phyloP scores from a whole-genome alignment of 768 basidiomycete species.

The Mycena indigotica region DNA sequence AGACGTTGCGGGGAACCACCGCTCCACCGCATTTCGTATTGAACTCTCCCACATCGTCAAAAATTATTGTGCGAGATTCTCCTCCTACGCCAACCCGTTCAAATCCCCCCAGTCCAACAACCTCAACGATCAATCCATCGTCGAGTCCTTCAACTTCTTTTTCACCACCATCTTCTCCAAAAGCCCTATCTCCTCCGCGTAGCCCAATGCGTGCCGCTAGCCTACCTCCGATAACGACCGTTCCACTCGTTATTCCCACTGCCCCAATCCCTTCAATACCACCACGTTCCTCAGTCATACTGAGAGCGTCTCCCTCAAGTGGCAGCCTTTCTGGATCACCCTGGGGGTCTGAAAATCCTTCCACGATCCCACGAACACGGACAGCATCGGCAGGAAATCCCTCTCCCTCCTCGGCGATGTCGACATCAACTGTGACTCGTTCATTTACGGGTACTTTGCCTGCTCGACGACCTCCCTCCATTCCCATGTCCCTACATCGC shows the following conservation, averaged over 20 bases:
- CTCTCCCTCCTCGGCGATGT: neutral
- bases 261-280: neutral
- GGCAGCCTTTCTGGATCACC: neutral
- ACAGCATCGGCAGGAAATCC: neutral
- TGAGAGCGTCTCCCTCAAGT: neutral
- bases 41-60: neutral
- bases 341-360: neutral
- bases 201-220: slow-evolving; percentile 6
- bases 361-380: neutral
- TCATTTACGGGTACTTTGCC: slow-evolving; percentile 8
- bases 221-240: slow-evolving; percentile 11
- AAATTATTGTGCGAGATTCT: neutral
- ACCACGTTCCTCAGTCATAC: neutral
- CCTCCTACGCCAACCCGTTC: neutral
- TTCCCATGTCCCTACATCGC: slow-evolving; percentile 13
- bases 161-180: neutral
- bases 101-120: neutral
- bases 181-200: neutral
- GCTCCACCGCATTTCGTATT: neutral
- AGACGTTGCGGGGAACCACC: slow-evolving; percentile 6
- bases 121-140: neutral
- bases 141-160: neutral
- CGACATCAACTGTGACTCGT: no score
- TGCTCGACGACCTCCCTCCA: slow-evolving; percentile 10
- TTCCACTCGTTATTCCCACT: neutral